Conservation (phyloP, 768 basidiomycete species). For the Tricholoma saponaceum region DNA sequence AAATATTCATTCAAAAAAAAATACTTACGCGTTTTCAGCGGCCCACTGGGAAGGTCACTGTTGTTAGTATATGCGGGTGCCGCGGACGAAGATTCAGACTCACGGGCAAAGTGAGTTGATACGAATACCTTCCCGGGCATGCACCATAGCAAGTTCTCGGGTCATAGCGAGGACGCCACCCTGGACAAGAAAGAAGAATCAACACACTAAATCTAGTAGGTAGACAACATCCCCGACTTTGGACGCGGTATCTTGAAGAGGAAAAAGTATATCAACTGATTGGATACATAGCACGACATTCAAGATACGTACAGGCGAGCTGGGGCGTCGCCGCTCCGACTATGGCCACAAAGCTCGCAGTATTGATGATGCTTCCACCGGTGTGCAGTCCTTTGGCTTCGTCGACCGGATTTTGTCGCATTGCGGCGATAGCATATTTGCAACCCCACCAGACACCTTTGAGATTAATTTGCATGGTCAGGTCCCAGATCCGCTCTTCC, state of each 20-base stretch:
- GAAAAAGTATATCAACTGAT: constrained; percentile 12
- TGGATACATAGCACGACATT: not conserved
- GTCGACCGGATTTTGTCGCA: constrained; percentile 90
- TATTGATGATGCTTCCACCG: constrained; percentile 96
- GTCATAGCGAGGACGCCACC: constrained; percentile 99
- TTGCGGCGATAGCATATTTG: constrained; percentile 95
- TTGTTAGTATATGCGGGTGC: constrained; percentile 6
- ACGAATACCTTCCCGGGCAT: constrained; percentile 95
- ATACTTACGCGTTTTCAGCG: constrained; percentile 85
- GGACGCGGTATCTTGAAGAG: constrained; percentile 77
- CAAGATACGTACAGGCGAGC: constrained; percentile 74
- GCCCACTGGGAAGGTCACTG: constrained; percentile 55
- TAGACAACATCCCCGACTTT: constrained; percentile 48
- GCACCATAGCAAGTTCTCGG: constrained; percentile 95
- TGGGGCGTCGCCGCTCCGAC: constrained; percentile 98
- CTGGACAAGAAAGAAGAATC: constrained; percentile 29
- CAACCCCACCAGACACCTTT: constrained; percentile 99
- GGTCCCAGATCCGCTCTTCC: constrained; percentile 94
- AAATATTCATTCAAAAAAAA: not conserved
- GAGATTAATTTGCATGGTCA: constrained; percentile 90
- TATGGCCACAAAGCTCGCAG: constrained; percentile 93
- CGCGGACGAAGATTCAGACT: constrained; percentile 24
- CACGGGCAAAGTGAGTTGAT: constrained; percentile 96
- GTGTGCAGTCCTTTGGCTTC: constrained; percentile 71
- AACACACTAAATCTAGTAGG: not conserved